Conservation (phyloP, 2,329 filamentous ascomycete species). For the Neonectria faginata region DNA sequence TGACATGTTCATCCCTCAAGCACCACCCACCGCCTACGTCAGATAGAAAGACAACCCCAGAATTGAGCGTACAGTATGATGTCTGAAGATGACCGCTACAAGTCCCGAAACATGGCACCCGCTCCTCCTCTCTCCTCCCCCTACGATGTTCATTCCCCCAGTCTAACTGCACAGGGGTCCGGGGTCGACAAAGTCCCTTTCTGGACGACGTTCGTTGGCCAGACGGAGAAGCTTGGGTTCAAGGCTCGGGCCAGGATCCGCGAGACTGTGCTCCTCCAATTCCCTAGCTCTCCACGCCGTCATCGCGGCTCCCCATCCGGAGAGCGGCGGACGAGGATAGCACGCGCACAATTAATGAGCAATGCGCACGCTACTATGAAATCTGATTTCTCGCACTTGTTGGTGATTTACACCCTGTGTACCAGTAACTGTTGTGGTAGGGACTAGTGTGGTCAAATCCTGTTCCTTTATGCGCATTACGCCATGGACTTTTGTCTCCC, state of each 20-base stretch:
- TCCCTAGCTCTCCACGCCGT: conserved; percentile 1
- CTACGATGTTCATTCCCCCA: conserved; percentile 6
- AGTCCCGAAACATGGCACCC: conserved; percentile 8
- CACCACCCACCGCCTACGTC: conserved; percentile 7
- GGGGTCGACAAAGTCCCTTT: conserved; percentile 6
- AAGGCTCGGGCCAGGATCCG: conserved; percentile 11
- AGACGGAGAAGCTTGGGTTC: conserved; percentile 6
- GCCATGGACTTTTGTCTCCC: conserved; percentile 1
- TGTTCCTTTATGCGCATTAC: not conserved
- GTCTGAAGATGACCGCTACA: not conserved
- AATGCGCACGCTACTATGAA: not conserved
- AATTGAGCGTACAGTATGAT: not conserved
- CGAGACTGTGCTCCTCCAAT: not conserved
- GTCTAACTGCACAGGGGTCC: conserved; percentile 12
- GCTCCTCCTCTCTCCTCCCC: not conserved
- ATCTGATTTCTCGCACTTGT: not conserved
- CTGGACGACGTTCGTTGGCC: not conserved
- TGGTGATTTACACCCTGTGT: not conserved
- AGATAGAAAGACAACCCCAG: conserved; percentile 1
- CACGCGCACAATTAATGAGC: not conserved
- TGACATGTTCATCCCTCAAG: not conserved
- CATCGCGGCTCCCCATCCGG: conserved; percentile 2
- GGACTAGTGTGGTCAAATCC: too few relatives aligned
- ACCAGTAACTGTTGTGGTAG: not conserved
- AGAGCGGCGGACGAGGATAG: not conserved